A percentile compares a stretch with the other conserved stretches of the same genome.
Evolutionary conservation across 2,329 filamentous ascomycete species (phyloP).

Genomic region (Pezicula carpinea): DNA sequence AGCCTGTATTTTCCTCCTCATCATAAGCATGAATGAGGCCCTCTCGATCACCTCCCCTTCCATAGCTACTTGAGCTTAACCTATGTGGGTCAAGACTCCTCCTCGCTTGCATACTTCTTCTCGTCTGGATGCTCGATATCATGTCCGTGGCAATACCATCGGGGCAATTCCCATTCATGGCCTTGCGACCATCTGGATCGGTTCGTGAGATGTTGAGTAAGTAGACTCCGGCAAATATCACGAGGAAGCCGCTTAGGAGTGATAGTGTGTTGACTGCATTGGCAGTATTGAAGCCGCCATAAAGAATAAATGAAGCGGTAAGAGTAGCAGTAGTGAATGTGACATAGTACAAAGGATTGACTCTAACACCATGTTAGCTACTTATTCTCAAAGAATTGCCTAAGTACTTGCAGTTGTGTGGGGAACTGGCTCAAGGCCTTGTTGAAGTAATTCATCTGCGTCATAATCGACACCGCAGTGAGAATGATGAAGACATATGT

Average conservation of each 20-base stretch:
- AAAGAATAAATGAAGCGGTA: constrained; percentile 92
- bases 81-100: constrained; percentile 61
- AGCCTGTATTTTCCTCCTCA: constrained; percentile 68
- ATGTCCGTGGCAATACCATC: constrained; percentile 89
- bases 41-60: constrained; percentile 60
- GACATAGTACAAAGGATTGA: constrained; percentile 85
- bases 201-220: constrained; percentile 90
- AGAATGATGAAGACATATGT: constrained; percentile 98
- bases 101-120: constrained; percentile 87
- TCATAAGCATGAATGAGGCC: constrained; percentile 88
- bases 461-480: constrained; percentile 87
- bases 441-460: constrained; percentile 99
- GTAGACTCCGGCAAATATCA: constrained; percentile 94
- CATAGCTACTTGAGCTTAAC: constrained; percentile 59
- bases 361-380: constrained; percentile 37
- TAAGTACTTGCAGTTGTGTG: constrained; percentile 80
- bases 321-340: constrained; percentile 95
- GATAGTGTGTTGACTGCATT: constrained; percentile 90
- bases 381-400: not conserved
- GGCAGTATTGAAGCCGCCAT: constrained; percentile 92
- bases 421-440: constrained; percentile 96
- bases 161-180: constrained; percentile 56
- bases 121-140: constrained; percentile 82
- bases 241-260: constrained; percentile 84
- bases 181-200: constrained; percentile 74